Evolutionary conservation across 305 asterid genomes (phyloP).

Genomic region (Stenogyne calaminthoides): DNA sequence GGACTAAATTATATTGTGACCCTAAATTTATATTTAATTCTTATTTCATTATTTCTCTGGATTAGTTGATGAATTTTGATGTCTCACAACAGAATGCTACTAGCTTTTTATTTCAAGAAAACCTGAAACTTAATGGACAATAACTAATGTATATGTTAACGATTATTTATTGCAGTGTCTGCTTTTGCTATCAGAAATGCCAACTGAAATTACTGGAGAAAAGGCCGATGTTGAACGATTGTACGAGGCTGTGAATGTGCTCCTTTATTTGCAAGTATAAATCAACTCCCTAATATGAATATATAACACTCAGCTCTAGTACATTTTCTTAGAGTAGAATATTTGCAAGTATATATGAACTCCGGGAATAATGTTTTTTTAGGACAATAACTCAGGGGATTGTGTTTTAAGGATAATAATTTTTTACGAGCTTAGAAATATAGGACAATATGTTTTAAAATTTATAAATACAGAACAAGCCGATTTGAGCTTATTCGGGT

Average conservation of each 20-base stretch:
- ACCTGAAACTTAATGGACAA: not conserved
- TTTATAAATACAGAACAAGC: too few species aligned
- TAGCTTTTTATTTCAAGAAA: not conserved
- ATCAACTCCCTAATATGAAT: not conserved
- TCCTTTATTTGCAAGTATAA: conserved; percentile 57
- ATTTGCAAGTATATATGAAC: too few species aligned
- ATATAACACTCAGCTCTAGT: not conserved
- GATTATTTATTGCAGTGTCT: conserved; percentile 43
- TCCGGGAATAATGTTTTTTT: too few species aligned
- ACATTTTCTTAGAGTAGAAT: not conserved
- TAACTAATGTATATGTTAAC: not conserved
- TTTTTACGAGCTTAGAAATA: too few species aligned
- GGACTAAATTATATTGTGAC: too few species aligned
- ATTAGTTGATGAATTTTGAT: too few species aligned
- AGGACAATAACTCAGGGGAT: too few species aligned
- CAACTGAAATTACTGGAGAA: conserved; percentile 57
- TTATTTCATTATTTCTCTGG: not conserved
- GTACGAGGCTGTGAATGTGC: conserved; percentile 65
- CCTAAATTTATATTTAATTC: too few species aligned
- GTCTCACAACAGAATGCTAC: not conserved
- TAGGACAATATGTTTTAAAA: too few species aligned
- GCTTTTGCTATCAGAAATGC: conserved; percentile 58
- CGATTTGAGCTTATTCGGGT: too few species aligned
- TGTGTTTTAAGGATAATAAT: too few species aligned
- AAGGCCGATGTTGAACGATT: conserved; percentile 49